Evolutionary conservation across 2,329 filamentous ascomycete genomes (phyloP), one percentile per base, ranked within the genome.

Genomic region (Penicillium brasilianum): DNA sequence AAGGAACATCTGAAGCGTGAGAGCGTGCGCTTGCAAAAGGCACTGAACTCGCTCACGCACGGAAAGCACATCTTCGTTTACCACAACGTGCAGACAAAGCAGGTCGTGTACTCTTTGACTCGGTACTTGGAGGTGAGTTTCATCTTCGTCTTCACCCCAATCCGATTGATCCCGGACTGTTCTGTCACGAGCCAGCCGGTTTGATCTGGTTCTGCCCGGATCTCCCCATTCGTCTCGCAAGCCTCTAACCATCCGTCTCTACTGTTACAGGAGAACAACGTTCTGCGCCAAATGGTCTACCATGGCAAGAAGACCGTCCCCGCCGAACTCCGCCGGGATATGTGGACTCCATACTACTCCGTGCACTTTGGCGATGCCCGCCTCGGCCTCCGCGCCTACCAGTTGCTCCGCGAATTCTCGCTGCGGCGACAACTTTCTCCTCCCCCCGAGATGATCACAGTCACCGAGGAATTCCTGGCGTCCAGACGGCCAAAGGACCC

Each of bases 251-350:
- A 34, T 36, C 51, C 32, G 32, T 41, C 39, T 28, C 18, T 37
- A 48, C 25, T 4, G 25, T 36, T 54, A 16, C 62, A 86, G 81
- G 83, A 82, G 76, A 80, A 78, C 74, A 81, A 77, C 66, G 74
- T 82, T 51, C 75, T 88, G 61, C 80, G 81, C 30, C 87, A 89
- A 77, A 78, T 89, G 32, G 76, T 87, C 63, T 88, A 84, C 75
- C 82, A 87, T 50, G 87, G 87, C 76, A 88, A 88, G 71, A 87
- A 89, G 73, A 85, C 85, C 53, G 80, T 85, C 22, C 87, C 87
- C 30, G 75, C 83, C 43, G 74, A 72, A 8, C 76, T 89, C 53
- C 86, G 87, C 62, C 85, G 84, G 71, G 87, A 89, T 72, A 79
- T 87, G 72, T 89, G 87, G 87, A 77, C 77, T 14, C 86, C 87